A percentile compares a stretch with the other conserved stretches of the same genome.
Evolutionary conservation across 306 rosid species (phyloP).

Genomic region (Ammopiptanthus mongolicus): DNA sequence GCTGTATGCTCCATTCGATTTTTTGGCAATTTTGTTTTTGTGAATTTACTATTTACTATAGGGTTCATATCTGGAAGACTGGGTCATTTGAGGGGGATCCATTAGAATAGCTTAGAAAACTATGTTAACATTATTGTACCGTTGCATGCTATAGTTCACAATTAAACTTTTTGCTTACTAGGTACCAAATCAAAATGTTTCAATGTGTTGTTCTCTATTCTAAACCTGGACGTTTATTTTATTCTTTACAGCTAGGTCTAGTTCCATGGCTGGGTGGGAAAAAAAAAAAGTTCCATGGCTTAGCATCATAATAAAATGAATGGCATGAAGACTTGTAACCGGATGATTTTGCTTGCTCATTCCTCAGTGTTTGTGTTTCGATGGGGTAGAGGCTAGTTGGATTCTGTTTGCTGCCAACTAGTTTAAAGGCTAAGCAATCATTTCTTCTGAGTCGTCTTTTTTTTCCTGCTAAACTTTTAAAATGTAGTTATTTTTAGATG

Average conservation of each 20-base stretch:
- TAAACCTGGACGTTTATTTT: neutral
- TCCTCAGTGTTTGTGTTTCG: neutral
- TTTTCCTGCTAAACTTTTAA: neutral
- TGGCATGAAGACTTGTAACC: neutral
- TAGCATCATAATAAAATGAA: neutral
- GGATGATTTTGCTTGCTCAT: neutral
- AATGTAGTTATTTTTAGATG: no score
- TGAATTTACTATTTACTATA: constrained; percentile 12
- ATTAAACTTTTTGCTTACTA: neutral
- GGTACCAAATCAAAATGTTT: neutral
- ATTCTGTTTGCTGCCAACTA: no score
- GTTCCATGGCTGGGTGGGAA: no score
- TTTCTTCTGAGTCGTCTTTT: no score
- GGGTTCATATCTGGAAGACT: constrained; percentile 8
- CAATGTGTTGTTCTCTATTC: neutral
- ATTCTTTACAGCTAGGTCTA: neutral
- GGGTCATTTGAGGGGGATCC: constrained; percentile 5
- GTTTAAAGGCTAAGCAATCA: no score
- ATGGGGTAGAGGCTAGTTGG: neutral
- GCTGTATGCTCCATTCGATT: constrained; percentile 12
- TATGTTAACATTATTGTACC: neutral
- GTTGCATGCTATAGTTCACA: neutral
- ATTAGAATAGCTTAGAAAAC: constrained; percentile 4
- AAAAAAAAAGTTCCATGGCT: neutral
- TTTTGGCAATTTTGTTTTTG: constrained; percentile 26